Base-by-base conservation (phyloP, 305 asterid genomes). In the Fraxinus xanthoxyloides region DNA sequence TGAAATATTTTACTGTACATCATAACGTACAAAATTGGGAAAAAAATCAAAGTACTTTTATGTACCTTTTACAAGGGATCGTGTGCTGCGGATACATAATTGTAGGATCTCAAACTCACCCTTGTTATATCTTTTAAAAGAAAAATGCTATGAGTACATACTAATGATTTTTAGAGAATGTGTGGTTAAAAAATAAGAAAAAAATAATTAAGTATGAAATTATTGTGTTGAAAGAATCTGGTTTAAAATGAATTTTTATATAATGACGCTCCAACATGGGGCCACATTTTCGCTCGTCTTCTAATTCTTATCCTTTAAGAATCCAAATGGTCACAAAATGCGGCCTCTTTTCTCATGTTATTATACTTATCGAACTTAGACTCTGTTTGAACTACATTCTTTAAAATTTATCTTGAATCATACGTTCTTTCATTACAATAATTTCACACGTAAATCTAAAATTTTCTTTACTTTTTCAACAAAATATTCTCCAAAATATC, bases 321-420 rank as follows among this genome's bases (percentile, higher is more conserved):
- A 40, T 79, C 34, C 80, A 12, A 81, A 81, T 40, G 84, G 84
- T 63, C 80, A 72, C 28, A 13, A 77, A 61, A 26, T 65, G 1
- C 21, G 19, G 5, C 21, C 21, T 17, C 59, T 48, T 7, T 9
- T 38, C 46, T 38, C 23, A 17, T 1, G 21, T 23, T 23, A 17
- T 51, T 51, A 51, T 51, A 1, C 5, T 4, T 4, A 17, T 15
- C 2, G 8, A 51, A 51, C 0, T 51, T 51, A 4, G 61, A 2
- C 23, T 7, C 2, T 4, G 2, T n/a, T 4, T 17, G 3, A 51
- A n/a, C 23, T 51, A 19, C 2, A 17, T 51, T 51, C 0, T 1
- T 48, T 17, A 51, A 17, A 51, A 17, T 0, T 17, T 4, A 51
- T 17, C 7, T 4, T 17, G 3, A 51, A 4, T 1, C 9, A 17